Percentiles rank a stretch among this genome's conserved stretches.
phyloP scores from a whole-genome alignment of 2,329 filamentous ascomycete species.

The Periglandula ipomoeae region DNA sequence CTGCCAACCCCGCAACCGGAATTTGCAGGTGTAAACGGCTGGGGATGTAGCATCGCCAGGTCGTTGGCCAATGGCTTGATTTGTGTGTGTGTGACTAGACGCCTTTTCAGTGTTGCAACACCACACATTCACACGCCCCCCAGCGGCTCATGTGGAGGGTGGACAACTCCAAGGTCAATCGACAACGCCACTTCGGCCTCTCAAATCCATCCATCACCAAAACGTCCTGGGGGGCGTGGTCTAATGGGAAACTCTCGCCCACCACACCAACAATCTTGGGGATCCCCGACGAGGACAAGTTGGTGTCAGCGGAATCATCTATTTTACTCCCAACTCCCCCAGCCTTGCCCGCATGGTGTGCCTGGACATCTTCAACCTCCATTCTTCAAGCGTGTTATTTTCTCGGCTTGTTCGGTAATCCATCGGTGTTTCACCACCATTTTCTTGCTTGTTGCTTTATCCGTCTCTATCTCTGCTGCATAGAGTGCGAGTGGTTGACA shows the following conservation, averaged over 20 bases:
- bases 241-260: not conserved
- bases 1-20: no score
- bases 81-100: no score
- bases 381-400: not conserved
- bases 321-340: not conserved
- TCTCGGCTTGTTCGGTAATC: constrained; percentile 6
- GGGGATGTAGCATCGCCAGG: no score
- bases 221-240: constrained; percentile 1
- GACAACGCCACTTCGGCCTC: constrained; percentile 2
- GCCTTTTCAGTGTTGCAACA: no score
- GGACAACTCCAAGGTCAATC: constrained; percentile 3
- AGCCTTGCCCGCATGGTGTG: not conserved
- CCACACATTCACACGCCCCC: not conserved
- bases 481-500: not conserved
- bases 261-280: no score
- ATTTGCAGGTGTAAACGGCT: no score
- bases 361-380: not conserved
- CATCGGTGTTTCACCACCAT: constrained; percentile 2
- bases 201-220: not conserved
- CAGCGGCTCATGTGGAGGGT: not conserved
- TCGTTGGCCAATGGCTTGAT: no score
- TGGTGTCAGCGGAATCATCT: not conserved
- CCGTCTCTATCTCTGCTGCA: not conserved
- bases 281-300: not conserved
- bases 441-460: not conserved